Conservation (phyloP, 176 grass and related monocot species). For the Lolium multiflorum region DNA sequence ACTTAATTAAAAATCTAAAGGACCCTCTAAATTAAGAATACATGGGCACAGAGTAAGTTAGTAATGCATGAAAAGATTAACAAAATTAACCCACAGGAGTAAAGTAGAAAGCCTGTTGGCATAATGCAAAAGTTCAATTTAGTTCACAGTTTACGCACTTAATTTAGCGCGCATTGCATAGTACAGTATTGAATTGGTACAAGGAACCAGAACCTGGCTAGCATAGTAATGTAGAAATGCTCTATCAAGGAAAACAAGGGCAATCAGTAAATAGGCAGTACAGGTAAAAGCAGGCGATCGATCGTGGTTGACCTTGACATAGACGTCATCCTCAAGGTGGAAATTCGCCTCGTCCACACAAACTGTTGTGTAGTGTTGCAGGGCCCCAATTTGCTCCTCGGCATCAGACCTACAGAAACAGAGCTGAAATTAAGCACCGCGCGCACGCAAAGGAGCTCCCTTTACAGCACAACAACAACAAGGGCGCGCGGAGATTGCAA, state of each 20-base stretch:
- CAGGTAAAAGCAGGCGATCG: not conserved
- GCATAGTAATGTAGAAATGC: not conserved
- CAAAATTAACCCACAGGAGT: not conserved
- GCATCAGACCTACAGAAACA: constrained; percentile 28
- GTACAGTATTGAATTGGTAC: too few species aligned
- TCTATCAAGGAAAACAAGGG: not conserved
- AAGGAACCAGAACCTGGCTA: too few species aligned
- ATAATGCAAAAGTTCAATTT: too few species aligned
- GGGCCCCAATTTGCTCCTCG: constrained; percentile 32
- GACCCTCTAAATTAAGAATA: not conserved
- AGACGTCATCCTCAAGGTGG: constrained; percentile 63
- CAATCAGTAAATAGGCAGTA: not conserved
- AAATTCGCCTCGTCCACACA: constrained; percentile 60
- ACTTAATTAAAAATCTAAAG: not conserved
- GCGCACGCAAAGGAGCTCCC: too few species aligned
- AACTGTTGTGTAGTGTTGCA: constrained; percentile 49
- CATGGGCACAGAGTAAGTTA: not conserved
- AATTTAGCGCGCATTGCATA: too few species aligned
- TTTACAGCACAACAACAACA: too few species aligned
- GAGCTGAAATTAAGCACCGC: too few species aligned
- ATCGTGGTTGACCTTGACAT: constrained; percentile 58
- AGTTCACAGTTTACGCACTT: too few species aligned
- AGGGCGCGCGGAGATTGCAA: too few species aligned
- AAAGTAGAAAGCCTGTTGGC: not conserved
- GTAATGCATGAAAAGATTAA: not conserved